These are phyloP conservation scores for Sparassis latifolia DNA, from an alignment of 1,284 basidiomycete species.

Conservation along the genomic window DNA sequence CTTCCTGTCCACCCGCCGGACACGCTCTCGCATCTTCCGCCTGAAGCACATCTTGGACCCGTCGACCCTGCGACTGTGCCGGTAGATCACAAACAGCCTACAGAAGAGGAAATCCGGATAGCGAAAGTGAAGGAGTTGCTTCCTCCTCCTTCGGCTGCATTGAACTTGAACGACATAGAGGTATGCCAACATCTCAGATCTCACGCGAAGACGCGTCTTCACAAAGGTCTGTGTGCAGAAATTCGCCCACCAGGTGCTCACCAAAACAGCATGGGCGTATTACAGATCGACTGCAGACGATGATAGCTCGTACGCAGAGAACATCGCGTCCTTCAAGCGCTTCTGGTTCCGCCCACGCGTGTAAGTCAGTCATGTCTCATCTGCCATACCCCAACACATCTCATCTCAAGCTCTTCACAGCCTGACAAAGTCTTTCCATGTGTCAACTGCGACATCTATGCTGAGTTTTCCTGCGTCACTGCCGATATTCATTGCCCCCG, in stretches of 20 bases:
- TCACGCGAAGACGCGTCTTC: background rate
- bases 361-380: slow-evolving; percentile 14
- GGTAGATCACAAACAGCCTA: slow-evolving; percentile 22
- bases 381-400: background rate
- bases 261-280: slow-evolving; percentile 44
- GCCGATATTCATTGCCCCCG: slow-evolving; percentile 49
- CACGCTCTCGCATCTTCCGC: slow-evolving; percentile 24
- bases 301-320: slow-evolving; percentile 21
- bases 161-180: slow-evolving; percentile 42
- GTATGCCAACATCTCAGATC: slow-evolving; percentile 9
- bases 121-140: slow-evolving; percentile 33
- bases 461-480: slow-evolving; percentile 35
- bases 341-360: slow-evolving; percentile 48
- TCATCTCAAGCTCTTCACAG: slow-evolving; percentile 10
- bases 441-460: slow-evolving; percentile 32
- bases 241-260: slow-evolving; percentile 28
- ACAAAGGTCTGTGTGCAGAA: slow-evolving; percentile 10
- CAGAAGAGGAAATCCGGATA: slow-evolving; percentile 37
- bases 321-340: slow-evolving; percentile 30
- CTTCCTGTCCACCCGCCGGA: slow-evolving; percentile 31
- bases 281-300: slow-evolving; percentile 43
- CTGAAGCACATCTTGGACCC: slow-evolving; percentile 33
- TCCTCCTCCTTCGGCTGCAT: slow-evolving; percentile 34
- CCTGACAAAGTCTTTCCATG: slow-evolving; percentile 26
- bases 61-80: slow-evolving; percentile 41